phyloP scores from a whole-genome alignment of 2,329 filamentous ascomycete species.

The Exophiala sp. region DNA sequence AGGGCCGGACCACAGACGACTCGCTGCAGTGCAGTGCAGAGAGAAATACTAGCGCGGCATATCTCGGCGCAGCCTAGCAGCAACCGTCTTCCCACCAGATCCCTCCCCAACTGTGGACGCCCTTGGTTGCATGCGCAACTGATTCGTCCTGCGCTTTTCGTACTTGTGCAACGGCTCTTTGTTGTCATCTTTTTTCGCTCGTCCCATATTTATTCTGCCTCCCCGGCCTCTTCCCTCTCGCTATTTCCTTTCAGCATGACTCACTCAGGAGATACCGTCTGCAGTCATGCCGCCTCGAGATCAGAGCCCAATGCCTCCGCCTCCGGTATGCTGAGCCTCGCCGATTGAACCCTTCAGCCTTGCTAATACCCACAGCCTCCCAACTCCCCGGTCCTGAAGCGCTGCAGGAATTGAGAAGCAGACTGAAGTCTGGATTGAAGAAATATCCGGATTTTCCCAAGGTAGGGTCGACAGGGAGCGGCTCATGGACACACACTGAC shows the following conservation, averaged over 20 bases:
- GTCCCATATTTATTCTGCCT: constrained; percentile 24
- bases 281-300: constrained; percentile 28
- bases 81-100: constrained; percentile 22
- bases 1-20: constrained; percentile 15
- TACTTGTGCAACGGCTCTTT: constrained; percentile 24
- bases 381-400: constrained; percentile 29
- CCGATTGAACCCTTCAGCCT: constrained; percentile 11
- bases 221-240: constrained; percentile 10
- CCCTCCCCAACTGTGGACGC: constrained; percentile 20
- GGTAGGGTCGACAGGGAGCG: neutral
- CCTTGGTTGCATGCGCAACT: constrained; percentile 26
- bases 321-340: constrained; percentile 23
- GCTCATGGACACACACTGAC: constrained; percentile 6
- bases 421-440: constrained; percentile 20
- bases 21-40: constrained; percentile 6
- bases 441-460: constrained; percentile 26
- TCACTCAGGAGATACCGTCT: constrained; percentile 15
- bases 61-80: constrained; percentile 9
- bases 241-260: constrained; percentile 26
- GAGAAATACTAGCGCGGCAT: constrained; percentile 22
- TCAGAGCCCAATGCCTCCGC: constrained; percentile 29
- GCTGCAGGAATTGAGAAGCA: constrained; percentile 21
- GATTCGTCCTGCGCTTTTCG: constrained; percentile 24
- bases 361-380: constrained; percentile 23
- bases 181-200: constrained; percentile 27